These are phyloP conservation scores for Claviceps quebecensis DNA, from an alignment of 2,329 filamentous ascomycete genomes.

Conservation along the genomic window DNA sequence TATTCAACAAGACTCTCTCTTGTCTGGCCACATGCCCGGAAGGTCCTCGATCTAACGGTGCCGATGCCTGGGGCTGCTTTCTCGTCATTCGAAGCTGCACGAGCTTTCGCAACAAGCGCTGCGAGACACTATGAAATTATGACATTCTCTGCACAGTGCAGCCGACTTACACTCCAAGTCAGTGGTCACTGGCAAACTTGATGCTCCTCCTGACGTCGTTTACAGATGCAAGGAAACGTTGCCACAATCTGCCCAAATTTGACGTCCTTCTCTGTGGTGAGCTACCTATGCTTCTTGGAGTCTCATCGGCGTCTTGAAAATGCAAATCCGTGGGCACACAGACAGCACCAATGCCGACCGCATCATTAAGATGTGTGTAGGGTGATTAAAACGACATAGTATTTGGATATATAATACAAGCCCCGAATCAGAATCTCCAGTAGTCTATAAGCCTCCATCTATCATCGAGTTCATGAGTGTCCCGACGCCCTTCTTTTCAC, in stretches of 20 bases:
- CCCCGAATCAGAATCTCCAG: no score
- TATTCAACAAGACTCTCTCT: constrained; percentile 21
- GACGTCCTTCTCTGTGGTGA: constrained; percentile 18
- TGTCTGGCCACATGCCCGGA: constrained; percentile 19
- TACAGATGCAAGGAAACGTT: background rate
- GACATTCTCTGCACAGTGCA: no score
- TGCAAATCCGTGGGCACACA: no score
- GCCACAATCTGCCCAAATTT: constrained; percentile 16
- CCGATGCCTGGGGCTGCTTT: constrained; percentile 21
- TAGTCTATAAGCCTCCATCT: background rate
- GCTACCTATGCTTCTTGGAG: constrained; percentile 6
- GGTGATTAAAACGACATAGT: no score
- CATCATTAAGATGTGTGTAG: no score
- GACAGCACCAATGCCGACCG: background rate
- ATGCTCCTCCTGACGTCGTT: background rate
- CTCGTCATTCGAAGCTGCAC: constrained; percentile 20
- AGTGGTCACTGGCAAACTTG: no score
- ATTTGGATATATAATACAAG: no score
- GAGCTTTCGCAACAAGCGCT: background rate
- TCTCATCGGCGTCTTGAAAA: background rate
- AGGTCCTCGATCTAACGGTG: constrained; percentile 18
- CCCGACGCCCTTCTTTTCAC: background rate
- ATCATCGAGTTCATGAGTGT: no score
- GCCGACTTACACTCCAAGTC: no score
- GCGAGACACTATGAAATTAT: background rate